Base-by-base conservation (phyloP, 176 grass and related monocot genomes). In the Poa annua region DNA sequence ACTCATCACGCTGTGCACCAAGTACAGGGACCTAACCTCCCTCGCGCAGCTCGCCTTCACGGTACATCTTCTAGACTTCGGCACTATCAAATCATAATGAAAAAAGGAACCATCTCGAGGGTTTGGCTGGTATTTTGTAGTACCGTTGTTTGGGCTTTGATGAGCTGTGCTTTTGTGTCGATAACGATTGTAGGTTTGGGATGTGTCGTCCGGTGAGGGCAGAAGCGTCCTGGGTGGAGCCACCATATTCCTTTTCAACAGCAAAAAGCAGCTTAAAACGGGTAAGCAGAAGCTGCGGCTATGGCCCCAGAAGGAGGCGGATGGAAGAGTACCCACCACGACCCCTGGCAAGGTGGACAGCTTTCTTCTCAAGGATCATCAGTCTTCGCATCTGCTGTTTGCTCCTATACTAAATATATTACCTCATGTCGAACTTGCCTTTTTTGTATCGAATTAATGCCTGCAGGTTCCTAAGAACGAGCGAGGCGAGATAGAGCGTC, bases 11-110 rank as follows among this genome's bases (percentile, higher is more conserved):
- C 79, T 97, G 25, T 91, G 74, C 69, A 88, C 90, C 17, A 97
- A 97, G 81, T 94, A 97, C 84, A 89, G 92, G 65, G 95, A 97
- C 84, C 78, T 97, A 32, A 97, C 94, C 72, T 94, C 94, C 44
- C 88, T 87, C 19, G 85, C 94, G 7, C 94, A 97, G 75, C 90
- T 97, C 74, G 92, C 86, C 32, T 94, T 97, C 73, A 92, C 92
- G 20, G 95, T 97, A 90, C 55, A 42, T 47, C 67, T 61, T 61
- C 57, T 61, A 11, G 1, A 57, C 20, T 57, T 56, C 3, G n/a
- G 54, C 8, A 8, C 1, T 10, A 57, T 21, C 8, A 3, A 57
- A 8, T 21, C 20, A 21, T 56, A 21, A 56, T 2, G 8, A 57
- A 21, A n/a, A n/a, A 57, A 21, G 3, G 1, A 15, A 15, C 13